These are phyloP conservation scores for Phytophthora palmivora DNA, from an alignment of 352 stramenopile species.

Conservation along the genomic window DNA sequence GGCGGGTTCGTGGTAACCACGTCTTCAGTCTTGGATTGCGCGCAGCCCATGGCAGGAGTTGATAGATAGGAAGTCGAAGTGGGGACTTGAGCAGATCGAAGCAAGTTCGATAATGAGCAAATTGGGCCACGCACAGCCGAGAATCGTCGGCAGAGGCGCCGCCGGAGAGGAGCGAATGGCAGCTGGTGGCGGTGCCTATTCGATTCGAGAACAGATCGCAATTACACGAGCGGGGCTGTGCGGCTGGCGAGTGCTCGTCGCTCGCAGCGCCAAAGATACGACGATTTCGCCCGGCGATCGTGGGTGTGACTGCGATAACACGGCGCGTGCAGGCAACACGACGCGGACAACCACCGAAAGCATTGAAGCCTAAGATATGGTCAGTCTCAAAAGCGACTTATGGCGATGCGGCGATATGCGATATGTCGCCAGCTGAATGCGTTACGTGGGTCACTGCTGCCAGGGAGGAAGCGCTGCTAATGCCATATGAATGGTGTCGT, in stretches of 20 bases:
- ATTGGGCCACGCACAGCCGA: not conserved
- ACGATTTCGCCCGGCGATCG: slow-evolving; percentile 24
- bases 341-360: not conserved
- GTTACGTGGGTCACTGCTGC: slow-evolving; percentile 18
- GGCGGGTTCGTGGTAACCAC: slow-evolving; percentile 26
- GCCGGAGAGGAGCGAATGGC: slow-evolving; percentile 4
- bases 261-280: slow-evolving; percentile 25
- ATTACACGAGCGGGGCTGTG: slow-evolving; percentile 18
- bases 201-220: slow-evolving; percentile 4
- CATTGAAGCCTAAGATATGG: slow-evolving; percentile 2
- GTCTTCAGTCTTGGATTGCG: slow-evolving; percentile 72
- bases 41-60: slow-evolving; percentile 64
- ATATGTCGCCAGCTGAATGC: slow-evolving; percentile 12
- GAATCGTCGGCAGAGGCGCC: slow-evolving; percentile 13
- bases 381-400: slow-evolving; percentile 23
- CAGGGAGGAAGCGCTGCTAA: slow-evolving; percentile 2
- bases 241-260: slow-evolving; percentile 11
- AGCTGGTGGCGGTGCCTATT: slow-evolving; percentile 31
- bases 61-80: slow-evolving; percentile 20
- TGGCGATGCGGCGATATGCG: slow-evolving; percentile 22
- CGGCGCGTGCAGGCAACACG: slow-evolving; percentile 2
- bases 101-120: slow-evolving; percentile 42
- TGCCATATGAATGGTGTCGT: not conserved
- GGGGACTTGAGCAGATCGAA: slow-evolving; percentile 36
- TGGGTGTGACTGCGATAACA: slow-evolving; percentile 24